These are phyloP conservation scores for Aspergillus sp. DNA, from an alignment of 2,329 filamentous ascomycete genomes.

Conservation along the genomic window DNA sequence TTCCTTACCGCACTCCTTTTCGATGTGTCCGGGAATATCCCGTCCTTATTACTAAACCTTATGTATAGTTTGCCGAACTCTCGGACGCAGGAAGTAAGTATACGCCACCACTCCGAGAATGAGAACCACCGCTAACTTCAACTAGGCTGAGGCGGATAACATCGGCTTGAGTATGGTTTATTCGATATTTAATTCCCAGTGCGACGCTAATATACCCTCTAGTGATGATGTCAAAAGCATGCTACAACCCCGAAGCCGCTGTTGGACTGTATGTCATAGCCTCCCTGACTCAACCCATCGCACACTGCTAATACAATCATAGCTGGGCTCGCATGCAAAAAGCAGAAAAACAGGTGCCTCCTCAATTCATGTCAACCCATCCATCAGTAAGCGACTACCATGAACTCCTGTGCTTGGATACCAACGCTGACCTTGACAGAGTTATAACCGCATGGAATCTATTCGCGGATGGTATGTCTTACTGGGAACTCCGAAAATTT, in stretches of 20 bases:
- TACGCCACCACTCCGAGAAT: not conserved
- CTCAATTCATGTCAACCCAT: constrained; percentile 62
- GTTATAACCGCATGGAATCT: constrained; percentile 55
- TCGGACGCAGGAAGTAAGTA: constrained; percentile 54
- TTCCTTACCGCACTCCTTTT: constrained; percentile 34
- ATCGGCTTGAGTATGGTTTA: constrained; percentile 53
- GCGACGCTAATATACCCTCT: constrained; percentile 15
- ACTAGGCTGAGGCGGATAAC: constrained; percentile 57
- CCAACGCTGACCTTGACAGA: constrained; percentile 24
- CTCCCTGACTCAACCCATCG: not conserved
- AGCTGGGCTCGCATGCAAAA: constrained; percentile 55
- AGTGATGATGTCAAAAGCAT: constrained; percentile 64
- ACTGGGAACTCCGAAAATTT: not conserved
- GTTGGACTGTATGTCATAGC: constrained; percentile 45
- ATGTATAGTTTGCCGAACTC: constrained; percentile 56
- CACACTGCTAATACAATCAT: not conserved
- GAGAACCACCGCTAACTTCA: constrained; percentile 10
- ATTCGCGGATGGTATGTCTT: constrained; percentile 51
- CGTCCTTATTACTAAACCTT: constrained; percentile 47
- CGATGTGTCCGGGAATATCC: constrained; percentile 40
- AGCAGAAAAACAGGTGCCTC: constrained; percentile 45
- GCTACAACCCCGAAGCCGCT: constrained; percentile 59
- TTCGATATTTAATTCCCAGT: not conserved
- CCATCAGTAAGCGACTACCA: constrained; percentile 44
- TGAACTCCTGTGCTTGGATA: not conserved